These are phyloP conservation scores for Diaporthe destruens DNA, from an alignment of 2,329 filamentous ascomycete genomes.

Conservation along the genomic window DNA sequence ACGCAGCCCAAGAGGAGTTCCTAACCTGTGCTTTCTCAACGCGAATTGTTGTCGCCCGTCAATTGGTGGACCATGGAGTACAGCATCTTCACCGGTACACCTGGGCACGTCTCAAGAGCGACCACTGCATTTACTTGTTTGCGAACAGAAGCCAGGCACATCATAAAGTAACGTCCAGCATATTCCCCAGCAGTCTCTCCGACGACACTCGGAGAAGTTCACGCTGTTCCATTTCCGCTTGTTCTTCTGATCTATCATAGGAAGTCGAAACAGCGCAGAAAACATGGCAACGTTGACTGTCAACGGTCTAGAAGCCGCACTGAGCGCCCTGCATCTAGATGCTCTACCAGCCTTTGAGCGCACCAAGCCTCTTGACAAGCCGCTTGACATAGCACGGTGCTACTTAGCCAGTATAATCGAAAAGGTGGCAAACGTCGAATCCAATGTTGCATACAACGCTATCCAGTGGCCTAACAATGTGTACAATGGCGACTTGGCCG, in stretches of 20 bases:
- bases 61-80: background rate
- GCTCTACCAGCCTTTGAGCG: constrained; percentile 45
- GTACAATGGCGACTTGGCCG: constrained; percentile 49
- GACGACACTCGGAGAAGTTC: no score
- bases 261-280: background rate
- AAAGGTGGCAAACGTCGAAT: constrained; percentile 44
- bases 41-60: constrained; percentile 2
- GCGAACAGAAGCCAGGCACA: background rate
- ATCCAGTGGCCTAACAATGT: constrained; percentile 47
- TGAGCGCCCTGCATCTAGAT: constrained; percentile 66
- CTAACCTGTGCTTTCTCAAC: background rate
- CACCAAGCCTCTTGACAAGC: constrained; percentile 43
- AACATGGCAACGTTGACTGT: constrained; percentile 68
- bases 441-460: constrained; percentile 47
- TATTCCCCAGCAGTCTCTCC: background rate
- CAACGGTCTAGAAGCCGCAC: constrained; percentile 69
- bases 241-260: background rate
- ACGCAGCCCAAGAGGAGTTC: constrained; percentile 6
- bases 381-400: constrained; percentile 49
- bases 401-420: constrained; percentile 47
- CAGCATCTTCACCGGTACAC: constrained; percentile 1
- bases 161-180: background rate
- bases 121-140: background rate
- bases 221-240: background rate
- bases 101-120: background rate